phyloP scores from a whole-genome alignment of 2,329 filamentous ascomycete genomes.

The Talaromyces sp. region DNA sequence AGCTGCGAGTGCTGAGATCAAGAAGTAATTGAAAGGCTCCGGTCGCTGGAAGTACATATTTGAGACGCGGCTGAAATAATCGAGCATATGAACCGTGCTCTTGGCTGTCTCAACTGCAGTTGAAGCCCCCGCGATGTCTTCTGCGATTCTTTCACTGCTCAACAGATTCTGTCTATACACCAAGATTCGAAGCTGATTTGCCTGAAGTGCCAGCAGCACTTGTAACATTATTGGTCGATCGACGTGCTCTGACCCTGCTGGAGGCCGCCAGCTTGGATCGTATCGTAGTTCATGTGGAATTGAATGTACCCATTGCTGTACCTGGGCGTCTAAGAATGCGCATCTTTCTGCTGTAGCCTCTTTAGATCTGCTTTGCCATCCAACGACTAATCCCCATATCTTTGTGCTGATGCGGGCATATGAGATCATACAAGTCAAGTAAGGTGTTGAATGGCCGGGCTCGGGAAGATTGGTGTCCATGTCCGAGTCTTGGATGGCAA shows the following conservation, averaged over 20 bases:
- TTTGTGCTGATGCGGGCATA: slow-evolving; percentile 52
- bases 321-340: slow-evolving; percentile 45
- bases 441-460: slow-evolving; percentile 43
- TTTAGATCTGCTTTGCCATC: slow-evolving; percentile 37
- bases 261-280: slow-evolving; percentile 30
- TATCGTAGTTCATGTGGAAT: slow-evolving; percentile 49
- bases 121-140: slow-evolving; percentile 40
- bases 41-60: slow-evolving; percentile 45
- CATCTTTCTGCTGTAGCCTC: slow-evolving; percentile 43
- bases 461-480: slow-evolving; percentile 54
- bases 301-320: slow-evolving; percentile 51
- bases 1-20: slow-evolving; percentile 44
- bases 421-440: slow-evolving; percentile 53
- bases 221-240: slow-evolving; percentile 46
- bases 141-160: slow-evolving; percentile 40
- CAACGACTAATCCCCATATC: slow-evolving; percentile 50
- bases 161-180: slow-evolving; percentile 51
- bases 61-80: slow-evolving; percentile 40
- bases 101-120: slow-evolving; percentile 47
- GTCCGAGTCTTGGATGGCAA: slow-evolving; percentile 53
- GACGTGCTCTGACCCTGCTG: slow-evolving; percentile 21
- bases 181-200: slow-evolving; percentile 50
- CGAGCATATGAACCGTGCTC: slow-evolving; percentile 41
- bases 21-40: slow-evolving; percentile 47
- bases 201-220: slow-evolving; percentile 49